Base-by-base conservation (phyloP, 805 yeast species). In the Danielozyma ontarioensis region DNA sequence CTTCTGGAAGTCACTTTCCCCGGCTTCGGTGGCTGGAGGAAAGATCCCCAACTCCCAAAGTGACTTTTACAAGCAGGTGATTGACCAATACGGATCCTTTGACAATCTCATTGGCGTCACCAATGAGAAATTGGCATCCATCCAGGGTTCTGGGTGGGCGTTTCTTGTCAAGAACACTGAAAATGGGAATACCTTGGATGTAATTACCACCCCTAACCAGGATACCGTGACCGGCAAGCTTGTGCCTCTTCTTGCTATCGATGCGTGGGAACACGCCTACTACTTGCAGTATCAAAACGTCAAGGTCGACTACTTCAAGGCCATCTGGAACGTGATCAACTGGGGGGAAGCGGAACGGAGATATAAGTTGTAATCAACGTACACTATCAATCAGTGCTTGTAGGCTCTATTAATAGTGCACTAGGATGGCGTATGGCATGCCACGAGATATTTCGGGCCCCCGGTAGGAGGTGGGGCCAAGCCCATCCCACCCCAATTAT, bases 231-330 rank as follows among this genome's bases (percentile, higher is more conserved):
- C 78, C 31, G 84, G 85, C 31, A 57, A 75, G 7, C 71, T 76
- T 57, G 67, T 74, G 29, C 95, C 96, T 28, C 64, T 88, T 51
- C 73, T 88, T 36, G 96, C 95, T 34, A 83, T 87, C 55, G 96
- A 87, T 51, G 95, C 95, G 40, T 87, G 96, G 96, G 96, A 87
- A 65, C 96, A 87, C 56, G 96, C 96, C 35, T 87, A 87, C 73
- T 87, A 87, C 74, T 72, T 88, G 63, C 96, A 87, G 64, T 87
- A 87, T 72, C 81, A 84, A 68, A 87, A 87, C 68, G 88, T 81
- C 57, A 87, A 88, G 73, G 94, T 62, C 28, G 95, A 87, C 55
- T 87, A 88, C 70, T 87, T 88, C 77, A 80, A 83, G 64, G 90
- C 94, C 42, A 83, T 87, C 64, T 87, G 96, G 96, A 82, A 83